Percentiles rank a stretch among this genome's conserved stretches.
Conservation (phyloP, 441 rosid species). For the Gossypium schwendimanii region DNA sequence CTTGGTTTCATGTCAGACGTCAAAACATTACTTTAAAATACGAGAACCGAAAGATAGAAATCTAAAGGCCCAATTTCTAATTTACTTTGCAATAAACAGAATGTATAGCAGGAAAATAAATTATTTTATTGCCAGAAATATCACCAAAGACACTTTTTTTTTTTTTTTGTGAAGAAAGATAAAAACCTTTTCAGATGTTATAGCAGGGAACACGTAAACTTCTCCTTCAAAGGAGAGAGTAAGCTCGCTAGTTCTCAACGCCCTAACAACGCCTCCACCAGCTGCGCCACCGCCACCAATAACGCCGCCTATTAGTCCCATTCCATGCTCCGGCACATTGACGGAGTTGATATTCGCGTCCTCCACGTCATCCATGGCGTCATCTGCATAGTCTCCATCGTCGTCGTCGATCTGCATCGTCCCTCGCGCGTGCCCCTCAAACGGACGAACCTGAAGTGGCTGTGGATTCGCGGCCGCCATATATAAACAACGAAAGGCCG, state of each 20-base stretch:
- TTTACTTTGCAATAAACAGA: background rate
- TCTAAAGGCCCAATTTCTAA: background rate
- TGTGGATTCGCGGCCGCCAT: slow-evolving; percentile 59
- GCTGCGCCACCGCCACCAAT: slow-evolving; percentile 15
- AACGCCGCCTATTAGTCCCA: background rate
- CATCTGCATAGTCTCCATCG: slow-evolving; percentile 31
- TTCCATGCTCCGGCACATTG: slow-evolving; percentile 32
- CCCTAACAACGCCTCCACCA: slow-evolving; percentile 28
- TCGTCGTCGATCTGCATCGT: slow-evolving; percentile 41
- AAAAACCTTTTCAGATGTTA: slow-evolving; percentile 45
- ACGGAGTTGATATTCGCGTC: slow-evolving; percentile 34
- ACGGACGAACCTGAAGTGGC: slow-evolving; percentile 45
- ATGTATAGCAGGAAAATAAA: background rate
- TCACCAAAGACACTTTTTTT: background rate
- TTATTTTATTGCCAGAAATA: background rate
- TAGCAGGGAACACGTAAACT: slow-evolving; percentile 60
- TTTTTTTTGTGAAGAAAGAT: background rate
- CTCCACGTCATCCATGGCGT: slow-evolving; percentile 24
- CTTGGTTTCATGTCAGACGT: no score
- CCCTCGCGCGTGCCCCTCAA: slow-evolving; percentile 23
- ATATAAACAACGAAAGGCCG: background rate
- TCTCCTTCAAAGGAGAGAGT: slow-evolving; percentile 70
- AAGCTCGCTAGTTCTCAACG: slow-evolving; percentile 54
- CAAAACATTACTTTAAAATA: no score
- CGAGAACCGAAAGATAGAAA: no score